Evolutionary conservation across 176 grass and related monocot genomes (phyloP).

Genomic region (Aegilops longissima): DNA sequence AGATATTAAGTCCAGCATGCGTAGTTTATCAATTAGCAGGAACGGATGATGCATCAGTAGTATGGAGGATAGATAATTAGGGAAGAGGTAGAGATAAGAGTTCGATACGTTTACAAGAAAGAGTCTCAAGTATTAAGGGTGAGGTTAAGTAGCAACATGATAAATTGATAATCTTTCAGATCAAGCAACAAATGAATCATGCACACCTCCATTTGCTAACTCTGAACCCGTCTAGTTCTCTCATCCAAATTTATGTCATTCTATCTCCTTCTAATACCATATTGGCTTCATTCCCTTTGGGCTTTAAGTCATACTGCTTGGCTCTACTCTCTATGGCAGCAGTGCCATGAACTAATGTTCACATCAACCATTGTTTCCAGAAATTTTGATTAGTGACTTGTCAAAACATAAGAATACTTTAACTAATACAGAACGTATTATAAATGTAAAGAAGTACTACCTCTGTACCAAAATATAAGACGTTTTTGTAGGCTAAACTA

Average conservation of each 20-base stretch:
- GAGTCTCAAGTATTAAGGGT: slow-evolving; percentile 1
- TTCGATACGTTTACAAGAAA: background rate
- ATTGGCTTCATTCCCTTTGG: background rate
- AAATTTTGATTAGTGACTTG: background rate
- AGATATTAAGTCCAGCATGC: background rate
- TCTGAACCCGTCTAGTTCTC: background rate
- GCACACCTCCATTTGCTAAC: background rate
- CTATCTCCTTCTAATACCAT: background rate
- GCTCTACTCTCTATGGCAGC: background rate
- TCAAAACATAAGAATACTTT: background rate
- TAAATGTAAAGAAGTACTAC: slow-evolving; percentile 5
- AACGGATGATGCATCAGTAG: background rate
- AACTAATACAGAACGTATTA: background rate
- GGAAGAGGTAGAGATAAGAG: background rate
- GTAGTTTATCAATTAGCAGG: background rate
- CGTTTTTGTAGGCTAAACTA: too few species aligned
- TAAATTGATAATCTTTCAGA: background rate
- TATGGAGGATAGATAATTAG: background rate
- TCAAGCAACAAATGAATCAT: slow-evolving; percentile 5
- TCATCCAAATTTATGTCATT: slow-evolving; percentile 5
- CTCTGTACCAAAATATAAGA: too few species aligned
- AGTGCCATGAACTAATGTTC: background rate
- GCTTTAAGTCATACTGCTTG: background rate
- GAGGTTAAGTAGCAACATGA: background rate
- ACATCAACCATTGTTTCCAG: background rate